Evolutionary conservation across 805 yeast genomes (phyloP).

Genomic region (Nakazawaea molendinolei): DNA sequence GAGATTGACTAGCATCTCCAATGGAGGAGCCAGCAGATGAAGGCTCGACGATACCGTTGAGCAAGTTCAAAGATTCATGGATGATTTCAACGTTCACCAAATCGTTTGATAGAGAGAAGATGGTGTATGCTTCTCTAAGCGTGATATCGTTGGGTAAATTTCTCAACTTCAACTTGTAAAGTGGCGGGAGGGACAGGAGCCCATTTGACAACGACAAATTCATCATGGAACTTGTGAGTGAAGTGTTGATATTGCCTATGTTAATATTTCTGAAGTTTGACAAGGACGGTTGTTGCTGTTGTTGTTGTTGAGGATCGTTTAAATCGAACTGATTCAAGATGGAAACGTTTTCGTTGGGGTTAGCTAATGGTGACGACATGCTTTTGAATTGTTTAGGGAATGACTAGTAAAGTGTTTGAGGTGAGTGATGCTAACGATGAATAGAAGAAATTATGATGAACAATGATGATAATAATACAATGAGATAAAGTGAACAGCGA

Average conservation of each 20-base stretch:
- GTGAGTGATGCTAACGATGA: slow-evolving; percentile 10
- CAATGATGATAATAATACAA: no score
- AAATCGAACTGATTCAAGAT: slow-evolving; percentile 12
- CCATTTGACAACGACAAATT: slow-evolving; percentile 13
- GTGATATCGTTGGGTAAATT: slow-evolving; percentile 62
- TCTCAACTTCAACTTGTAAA: slow-evolving; percentile 31
- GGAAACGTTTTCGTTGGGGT: slow-evolving; percentile 9
- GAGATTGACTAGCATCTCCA: slow-evolving; percentile 8
- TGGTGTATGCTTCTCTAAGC: slow-evolving; percentile 56
- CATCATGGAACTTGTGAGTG: slow-evolving; percentile 13
- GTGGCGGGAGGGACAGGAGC: slow-evolving; percentile 10
- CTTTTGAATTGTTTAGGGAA: no score
- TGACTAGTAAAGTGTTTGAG: no score
- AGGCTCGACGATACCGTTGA: slow-evolving; percentile 11
- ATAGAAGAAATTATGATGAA: slow-evolving; percentile 8
- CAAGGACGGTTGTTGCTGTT: not conserved
- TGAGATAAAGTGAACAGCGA: no score
- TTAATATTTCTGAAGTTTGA: slow-evolving; percentile 1
- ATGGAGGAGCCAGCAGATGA: slow-evolving; percentile 15
- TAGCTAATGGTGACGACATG: slow-evolving; percentile 12
- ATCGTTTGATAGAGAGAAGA: slow-evolving; percentile 66
- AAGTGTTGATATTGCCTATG: slow-evolving; percentile 4
- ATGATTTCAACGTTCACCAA: slow-evolving; percentile 44
- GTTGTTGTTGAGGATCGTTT: not conserved
- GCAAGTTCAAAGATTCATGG: slow-evolving; percentile 19